Conservation (phyloP, 208 protist species). For the Leptomonas pyrrhocoris region DNA sequence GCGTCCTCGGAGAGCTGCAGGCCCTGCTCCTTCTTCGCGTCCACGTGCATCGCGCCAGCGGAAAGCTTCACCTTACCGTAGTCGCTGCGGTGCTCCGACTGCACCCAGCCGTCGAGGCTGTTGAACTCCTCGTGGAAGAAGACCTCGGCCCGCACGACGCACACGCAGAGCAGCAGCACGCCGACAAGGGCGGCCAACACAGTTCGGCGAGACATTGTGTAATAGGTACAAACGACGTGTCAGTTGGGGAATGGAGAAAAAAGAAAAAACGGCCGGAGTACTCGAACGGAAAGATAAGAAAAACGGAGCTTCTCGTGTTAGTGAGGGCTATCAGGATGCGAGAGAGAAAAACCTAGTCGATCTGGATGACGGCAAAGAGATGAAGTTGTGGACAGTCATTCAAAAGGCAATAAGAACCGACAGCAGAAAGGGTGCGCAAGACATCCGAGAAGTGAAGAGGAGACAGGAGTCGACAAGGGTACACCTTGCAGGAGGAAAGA, state of each 20-base stretch:
- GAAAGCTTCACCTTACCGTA: constrained; percentile 72
- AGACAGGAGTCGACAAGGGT: too few species aligned
- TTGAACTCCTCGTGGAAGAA: constrained; percentile 82
- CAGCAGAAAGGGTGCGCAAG: too few species aligned
- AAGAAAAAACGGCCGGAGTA: constrained; percentile 1
- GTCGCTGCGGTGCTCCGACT: constrained; percentile 49
- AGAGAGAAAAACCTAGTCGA: too few species aligned
- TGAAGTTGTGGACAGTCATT: too few species aligned
- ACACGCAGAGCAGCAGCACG: constrained; percentile 33
- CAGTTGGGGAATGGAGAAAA: not conserved
- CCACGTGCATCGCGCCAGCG: constrained; percentile 56
- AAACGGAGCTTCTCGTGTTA: too few species aligned
- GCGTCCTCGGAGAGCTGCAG: constrained; percentile 88
- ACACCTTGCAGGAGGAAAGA: too few species aligned
- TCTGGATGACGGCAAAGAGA: too few species aligned
- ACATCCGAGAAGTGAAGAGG: too few species aligned
- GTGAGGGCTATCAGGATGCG: too few species aligned
- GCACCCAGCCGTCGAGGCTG: constrained; percentile 61
- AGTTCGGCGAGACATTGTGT: constrained; percentile 8
- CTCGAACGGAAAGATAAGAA: not conserved
- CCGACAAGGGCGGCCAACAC: constrained; percentile 27
- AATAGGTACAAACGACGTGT: not conserved
- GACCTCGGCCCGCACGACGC: constrained; percentile 42
- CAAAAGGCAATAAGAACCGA: too few species aligned
- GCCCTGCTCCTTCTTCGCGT: constrained; percentile 77